phyloP scores from a whole-genome alignment of 2,329 filamentous ascomycete species.

The Microsporum audouinii region DNA sequence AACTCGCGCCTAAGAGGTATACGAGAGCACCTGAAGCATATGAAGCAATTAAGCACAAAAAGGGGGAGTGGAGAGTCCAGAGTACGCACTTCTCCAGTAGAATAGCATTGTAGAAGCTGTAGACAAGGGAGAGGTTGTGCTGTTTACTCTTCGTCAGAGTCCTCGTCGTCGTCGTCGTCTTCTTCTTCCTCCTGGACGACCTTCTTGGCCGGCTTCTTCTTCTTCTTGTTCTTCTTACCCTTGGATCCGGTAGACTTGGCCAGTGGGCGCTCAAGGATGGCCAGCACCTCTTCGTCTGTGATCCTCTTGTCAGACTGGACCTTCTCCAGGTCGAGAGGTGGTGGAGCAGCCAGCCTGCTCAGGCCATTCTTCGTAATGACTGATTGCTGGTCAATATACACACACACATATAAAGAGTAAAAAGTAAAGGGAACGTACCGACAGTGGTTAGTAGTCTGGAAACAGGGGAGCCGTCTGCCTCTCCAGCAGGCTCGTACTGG shows the following conservation, averaged over 20 bases:
- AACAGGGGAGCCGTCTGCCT: slow-evolving; percentile 78
- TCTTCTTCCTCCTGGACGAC: slow-evolving; percentile 31
- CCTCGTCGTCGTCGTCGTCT: slow-evolving; percentile 23
- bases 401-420: neutral
- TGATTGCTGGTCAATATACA: slow-evolving; percentile 30
- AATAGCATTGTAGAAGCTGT: neutral
- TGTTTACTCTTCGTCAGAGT: neutral
- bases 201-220: slow-evolving; percentile 47
- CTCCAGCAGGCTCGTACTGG: slow-evolving; percentile 90
- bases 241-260: slow-evolving; percentile 51
- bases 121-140: neutral
- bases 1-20: neutral
- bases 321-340: slow-evolving; percentile 64
- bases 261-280: slow-evolving; percentile 83
- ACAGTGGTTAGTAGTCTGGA: slow-evolving; percentile 81
- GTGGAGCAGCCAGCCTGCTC: slow-evolving; percentile 68
- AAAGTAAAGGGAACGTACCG: slow-evolving; percentile 52
- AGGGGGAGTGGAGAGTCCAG: neutral
- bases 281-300: slow-evolving; percentile 84
- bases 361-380: slow-evolving; percentile 97
- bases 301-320: slow-evolving; percentile 97
- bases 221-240: slow-evolving; percentile 87
- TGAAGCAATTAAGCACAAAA: neutral
- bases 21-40: neutral
- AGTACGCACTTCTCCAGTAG: neutral